These are phyloP conservation scores for Mycosphaerelloides madeirae DNA, from an alignment of 2,329 filamentous ascomycete species.

Conservation along the genomic window DNA sequence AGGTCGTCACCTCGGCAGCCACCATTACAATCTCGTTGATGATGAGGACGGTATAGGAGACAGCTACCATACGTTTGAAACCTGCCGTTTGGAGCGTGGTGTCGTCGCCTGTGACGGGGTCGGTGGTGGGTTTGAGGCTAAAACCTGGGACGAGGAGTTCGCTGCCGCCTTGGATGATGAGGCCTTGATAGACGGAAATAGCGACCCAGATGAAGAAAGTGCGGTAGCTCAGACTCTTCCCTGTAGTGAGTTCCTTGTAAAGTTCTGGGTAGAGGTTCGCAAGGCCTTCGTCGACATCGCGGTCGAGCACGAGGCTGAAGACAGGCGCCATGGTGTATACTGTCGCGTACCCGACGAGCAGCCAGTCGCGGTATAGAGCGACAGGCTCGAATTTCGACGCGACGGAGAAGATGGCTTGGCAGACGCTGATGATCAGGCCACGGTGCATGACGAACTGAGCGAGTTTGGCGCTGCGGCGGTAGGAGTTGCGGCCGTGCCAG, in stretches of 20 bases:
- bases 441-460: conserved; percentile 98
- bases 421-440: conserved; percentile 89
- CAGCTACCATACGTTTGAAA: conserved; percentile 66
- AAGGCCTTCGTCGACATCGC: conserved; percentile 88
- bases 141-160: conserved; percentile 81
- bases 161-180: conserved; percentile 89
- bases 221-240: conserved; percentile 79
- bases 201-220: conserved; percentile 97
- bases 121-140: conserved; percentile 12
- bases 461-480: conserved; percentile 92
- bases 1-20: conserved; percentile 90
- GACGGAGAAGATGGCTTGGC: conserved; percentile 96
- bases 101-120: conserved; percentile 13
- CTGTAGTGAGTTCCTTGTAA: conserved; percentile 93
- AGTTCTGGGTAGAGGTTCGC: conserved; percentile 95
- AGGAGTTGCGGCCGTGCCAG: conserved; percentile 96
- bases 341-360: conserved; percentile 93
- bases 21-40: conserved; percentile 97
- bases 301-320: conserved; percentile 87
- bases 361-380: conserved; percentile 92
- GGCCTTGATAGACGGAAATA: conserved; percentile 90
- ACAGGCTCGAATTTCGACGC: conserved; percentile 89
- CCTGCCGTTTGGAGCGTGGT: conserved; percentile 16
- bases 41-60: conserved; percentile 86
- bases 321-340: conserved; percentile 93